phyloP scores from a whole-genome alignment of 495 filamentous ascomycete genomes.

The Cryomyces antarcticus region DNA sequence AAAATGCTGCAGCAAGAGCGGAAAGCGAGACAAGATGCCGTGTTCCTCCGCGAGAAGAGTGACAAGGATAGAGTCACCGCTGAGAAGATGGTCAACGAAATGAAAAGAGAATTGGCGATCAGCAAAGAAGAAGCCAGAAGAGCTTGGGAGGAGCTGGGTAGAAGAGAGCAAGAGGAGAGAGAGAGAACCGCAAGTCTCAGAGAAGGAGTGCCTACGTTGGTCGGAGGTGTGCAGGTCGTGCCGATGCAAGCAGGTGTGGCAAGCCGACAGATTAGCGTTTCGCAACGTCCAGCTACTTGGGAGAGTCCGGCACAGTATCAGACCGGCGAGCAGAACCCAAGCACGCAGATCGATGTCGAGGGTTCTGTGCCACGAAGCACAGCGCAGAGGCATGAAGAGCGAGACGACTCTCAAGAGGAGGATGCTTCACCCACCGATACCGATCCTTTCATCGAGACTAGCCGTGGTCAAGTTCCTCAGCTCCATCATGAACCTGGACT shows the following conservation, averaged over 20 bases:
- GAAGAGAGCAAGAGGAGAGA: constrained; percentile 87
- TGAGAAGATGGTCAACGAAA: constrained; percentile 61
- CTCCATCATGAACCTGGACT: constrained; percentile 5
- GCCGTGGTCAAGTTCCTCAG: constrained; percentile 3
- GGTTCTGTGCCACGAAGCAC: constrained; percentile 5
- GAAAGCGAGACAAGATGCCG: constrained; percentile 41
- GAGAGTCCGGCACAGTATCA: constrained; percentile 4
- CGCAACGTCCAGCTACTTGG: constrained; percentile 15
- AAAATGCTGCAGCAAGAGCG: constrained; percentile 52
- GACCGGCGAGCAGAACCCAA: background rate
- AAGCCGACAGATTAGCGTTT: constrained; percentile 37
- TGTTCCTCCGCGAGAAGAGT: constrained; percentile 26
- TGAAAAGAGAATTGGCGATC: constrained; percentile 78
- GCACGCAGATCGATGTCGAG: background rate
- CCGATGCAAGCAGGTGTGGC: constrained; percentile 69
- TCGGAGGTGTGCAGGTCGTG: constrained; percentile 91
- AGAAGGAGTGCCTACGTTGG: constrained; percentile 69
- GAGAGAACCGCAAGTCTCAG: constrained; percentile 70
- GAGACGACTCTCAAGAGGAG: constrained; percentile 26
- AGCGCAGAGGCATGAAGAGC: constrained; percentile 11
- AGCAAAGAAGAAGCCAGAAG: constrained; percentile 90
- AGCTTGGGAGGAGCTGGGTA: constrained; percentile 91
- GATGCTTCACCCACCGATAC: constrained; percentile 27
- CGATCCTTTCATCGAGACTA: constrained; percentile 35
- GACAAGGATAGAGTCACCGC: constrained; percentile 42